These are phyloP conservation scores for Claviceps spartinae DNA, from an alignment of 2,329 filamentous ascomycete genomes.

Conservation along the genomic window DNA sequence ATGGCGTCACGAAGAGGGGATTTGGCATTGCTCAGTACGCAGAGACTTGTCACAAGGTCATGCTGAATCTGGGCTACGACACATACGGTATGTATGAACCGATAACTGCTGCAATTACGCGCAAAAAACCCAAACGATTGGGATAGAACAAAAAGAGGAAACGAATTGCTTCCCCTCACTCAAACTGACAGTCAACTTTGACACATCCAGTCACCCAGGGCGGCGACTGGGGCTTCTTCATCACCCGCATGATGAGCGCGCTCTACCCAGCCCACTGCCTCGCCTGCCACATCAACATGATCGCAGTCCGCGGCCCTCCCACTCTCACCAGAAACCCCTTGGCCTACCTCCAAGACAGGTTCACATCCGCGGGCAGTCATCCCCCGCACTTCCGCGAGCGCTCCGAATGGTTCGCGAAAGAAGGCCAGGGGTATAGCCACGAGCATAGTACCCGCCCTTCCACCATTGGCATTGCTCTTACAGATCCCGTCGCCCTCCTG, in stretches of 20 bases:
- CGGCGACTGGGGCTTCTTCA: constrained; percentile 57
- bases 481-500: constrained; percentile 57
- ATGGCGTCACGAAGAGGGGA: constrained; percentile 15
- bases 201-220: constrained; percentile 36
- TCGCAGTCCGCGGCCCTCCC: constrained; percentile 37
- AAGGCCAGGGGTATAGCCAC: constrained; percentile 29
- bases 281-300: constrained; percentile 44
- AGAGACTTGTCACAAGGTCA: constrained; percentile 53
- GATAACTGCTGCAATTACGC: not conserved
- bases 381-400: constrained; percentile 33
- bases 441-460: constrained; percentile 52
- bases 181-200: constrained; percentile 29
- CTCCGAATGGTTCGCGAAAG: constrained; percentile 39
- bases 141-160: not conserved
- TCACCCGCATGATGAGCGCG: constrained; percentile 48
- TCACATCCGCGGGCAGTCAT: constrained; percentile 32
- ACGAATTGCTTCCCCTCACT: too few species aligned
- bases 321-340: constrained; percentile 37
- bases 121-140: too few species aligned
- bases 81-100: constrained; percentile 15
- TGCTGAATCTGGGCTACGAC: constrained; percentile 48
- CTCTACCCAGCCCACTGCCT: constrained; percentile 37
- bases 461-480: constrained; percentile 55
- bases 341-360: constrained; percentile 39
- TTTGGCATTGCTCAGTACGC: constrained; percentile 22